These are phyloP conservation scores for Penicillium sp. DNA, from an alignment of 2,329 filamentous ascomycete species.

Conservation along the genomic window DNA sequence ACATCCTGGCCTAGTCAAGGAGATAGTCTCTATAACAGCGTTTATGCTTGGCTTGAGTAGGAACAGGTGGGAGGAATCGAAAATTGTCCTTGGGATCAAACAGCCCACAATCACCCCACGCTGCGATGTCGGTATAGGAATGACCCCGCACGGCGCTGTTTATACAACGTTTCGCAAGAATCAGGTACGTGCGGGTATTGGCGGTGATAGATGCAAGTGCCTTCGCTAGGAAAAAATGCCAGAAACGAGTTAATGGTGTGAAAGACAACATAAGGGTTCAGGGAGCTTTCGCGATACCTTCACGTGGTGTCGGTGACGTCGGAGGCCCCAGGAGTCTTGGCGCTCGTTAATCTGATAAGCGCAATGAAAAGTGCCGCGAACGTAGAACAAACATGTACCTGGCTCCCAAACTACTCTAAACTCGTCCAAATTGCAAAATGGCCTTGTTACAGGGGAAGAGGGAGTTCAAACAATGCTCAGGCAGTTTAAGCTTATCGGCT, in stretches of 20 bases:
- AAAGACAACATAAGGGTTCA: neutral
- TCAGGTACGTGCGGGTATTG: neutral
- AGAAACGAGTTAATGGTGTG: neutral
- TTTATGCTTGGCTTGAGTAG: neutral
- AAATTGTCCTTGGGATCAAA: neutral
- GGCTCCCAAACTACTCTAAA: neutral
- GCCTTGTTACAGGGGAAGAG: neutral
- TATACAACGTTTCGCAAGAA: neutral
- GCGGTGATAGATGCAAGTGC: neutral
- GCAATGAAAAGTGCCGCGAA: neutral
- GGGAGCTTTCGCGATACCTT: conserved; percentile 8
- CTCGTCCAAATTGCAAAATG: neutral
- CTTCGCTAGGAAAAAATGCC: neutral
- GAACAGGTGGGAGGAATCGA: neutral
- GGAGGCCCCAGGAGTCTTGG: conserved; percentile 16
- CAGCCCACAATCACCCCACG: conserved; percentile 10
- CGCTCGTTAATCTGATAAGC: conserved; percentile 13
- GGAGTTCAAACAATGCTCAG: neutral
- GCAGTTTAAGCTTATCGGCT: conserved; percentile 6
- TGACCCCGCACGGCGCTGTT: conserved; percentile 16
- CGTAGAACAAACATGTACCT: neutral
- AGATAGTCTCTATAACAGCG: neutral
- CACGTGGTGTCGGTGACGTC: conserved; percentile 19
- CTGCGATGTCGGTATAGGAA: conserved; percentile 4
- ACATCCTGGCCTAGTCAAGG: conserved; percentile 26